Evolutionary conservation across 1,139 yeast species (phyloP), one percentile per base, ranked within the genome.

Genomic region (Yamadazyma membranifaciens): DNA sequence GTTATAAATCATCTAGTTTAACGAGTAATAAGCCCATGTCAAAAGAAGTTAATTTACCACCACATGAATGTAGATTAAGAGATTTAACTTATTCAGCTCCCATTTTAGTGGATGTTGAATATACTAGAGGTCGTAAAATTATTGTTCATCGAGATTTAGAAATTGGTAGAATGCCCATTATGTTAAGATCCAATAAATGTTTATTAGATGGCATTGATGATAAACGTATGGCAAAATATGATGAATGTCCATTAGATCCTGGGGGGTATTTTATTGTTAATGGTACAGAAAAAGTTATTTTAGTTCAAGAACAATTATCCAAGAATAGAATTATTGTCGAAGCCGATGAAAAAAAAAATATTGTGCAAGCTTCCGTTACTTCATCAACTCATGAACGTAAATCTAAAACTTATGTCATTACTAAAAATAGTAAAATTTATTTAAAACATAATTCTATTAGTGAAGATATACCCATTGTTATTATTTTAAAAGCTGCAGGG

Each of bases 221-320:
- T 52, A 63, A 70, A 35, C 84, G 80, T 53, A 92, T 94, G 98
- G 97, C 98, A 1, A 68, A 69, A 33, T 73, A 87, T 53, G 86
- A 87, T 54, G 99, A 92, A 63, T 94, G 99, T 63, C 99, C 99
- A 0, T 70, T 92, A 40, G 98, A 92, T 63, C 98, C 98, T 4
- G 99, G 99, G 64, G 99, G 99, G 52, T 92, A 92, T 58, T 92
- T 92, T 55, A 85, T 92, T 55, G 98, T 92, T 36, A 92, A 92
- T 59, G 99, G 99, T 60, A 92, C 98, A 0, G 99, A 92, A 60
- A 92, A 92, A 61, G 99, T 92, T 36, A 94, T 92, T 48, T 76
- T 92, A 52, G 95, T 92, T 36, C 99, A 92, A 64, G 99, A 92
- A 64, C 99, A 92, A 69, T 73, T 92, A 59, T 85, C 96, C 40